Conservation (phyloP, 2,329 filamentous ascomycete species). For the Aspergillus neotritici region DNA sequence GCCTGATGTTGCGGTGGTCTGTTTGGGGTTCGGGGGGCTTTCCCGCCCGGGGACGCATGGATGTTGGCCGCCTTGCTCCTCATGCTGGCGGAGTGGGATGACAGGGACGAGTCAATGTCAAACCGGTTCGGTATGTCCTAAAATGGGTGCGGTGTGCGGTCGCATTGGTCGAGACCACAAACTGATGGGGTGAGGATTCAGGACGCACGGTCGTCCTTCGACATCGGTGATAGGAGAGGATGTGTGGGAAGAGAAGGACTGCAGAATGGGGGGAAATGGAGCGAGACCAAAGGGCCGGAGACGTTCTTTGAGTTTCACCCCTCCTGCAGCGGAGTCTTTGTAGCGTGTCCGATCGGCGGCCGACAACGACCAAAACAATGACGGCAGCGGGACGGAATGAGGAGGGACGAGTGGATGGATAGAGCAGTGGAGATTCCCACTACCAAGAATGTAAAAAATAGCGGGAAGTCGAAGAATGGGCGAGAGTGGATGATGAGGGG, state of each 20-base stretch:
- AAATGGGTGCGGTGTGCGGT: conserved; percentile 13
- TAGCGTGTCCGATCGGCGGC: no score
- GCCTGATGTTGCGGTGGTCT: conserved; percentile 42
- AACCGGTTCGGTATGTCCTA: conserved; percentile 25
- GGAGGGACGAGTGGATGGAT: no score
- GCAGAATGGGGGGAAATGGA: no score
- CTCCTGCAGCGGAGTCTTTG: no score
- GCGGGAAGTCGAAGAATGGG: neutral
- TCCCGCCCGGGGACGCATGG: conserved; percentile 52
- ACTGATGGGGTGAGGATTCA: no score
- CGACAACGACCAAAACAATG: no score
- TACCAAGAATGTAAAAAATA: neutral
- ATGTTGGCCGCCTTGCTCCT: conserved; percentile 33
- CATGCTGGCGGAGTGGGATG: conserved; percentile 28
- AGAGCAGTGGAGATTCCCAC: neutral
- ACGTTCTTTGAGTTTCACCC: no score
- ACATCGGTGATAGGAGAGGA: no score
- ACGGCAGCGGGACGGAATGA: no score
- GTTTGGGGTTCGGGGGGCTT: conserved; percentile 59
- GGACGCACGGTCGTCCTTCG: no score
- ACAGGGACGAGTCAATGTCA: conserved; percentile 25
- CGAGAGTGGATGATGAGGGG: neutral
- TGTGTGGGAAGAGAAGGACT: no score
- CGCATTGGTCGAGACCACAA: conserved; percentile 21
- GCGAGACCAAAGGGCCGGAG: no score